phyloP scores from a whole-genome alignment of 2,329 filamentous ascomycete species.

The Alternaria brassicae region DNA sequence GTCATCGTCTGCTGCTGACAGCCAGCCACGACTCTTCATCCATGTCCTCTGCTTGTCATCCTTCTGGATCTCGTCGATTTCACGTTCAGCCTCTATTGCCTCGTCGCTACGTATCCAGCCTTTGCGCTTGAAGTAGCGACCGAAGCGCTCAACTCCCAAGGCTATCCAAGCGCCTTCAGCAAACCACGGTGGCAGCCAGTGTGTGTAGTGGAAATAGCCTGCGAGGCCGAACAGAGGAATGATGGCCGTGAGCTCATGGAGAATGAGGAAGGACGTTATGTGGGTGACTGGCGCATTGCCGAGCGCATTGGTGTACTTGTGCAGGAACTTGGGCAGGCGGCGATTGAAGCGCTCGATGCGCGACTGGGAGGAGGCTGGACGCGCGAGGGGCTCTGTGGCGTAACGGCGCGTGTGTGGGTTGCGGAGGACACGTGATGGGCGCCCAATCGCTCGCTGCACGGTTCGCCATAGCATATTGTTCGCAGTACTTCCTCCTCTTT shows the following conservation, averaged over 20 bases:
- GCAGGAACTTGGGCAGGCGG: slow-evolving; percentile 68
- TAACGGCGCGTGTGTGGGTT: slow-evolving; percentile 24
- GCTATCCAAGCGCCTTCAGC: slow-evolving; percentile 62
- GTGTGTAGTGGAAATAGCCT: slow-evolving; percentile 65
- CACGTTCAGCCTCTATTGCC: slow-evolving; percentile 53
- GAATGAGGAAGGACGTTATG: slow-evolving; percentile 81
- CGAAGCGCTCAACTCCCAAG: slow-evolving; percentile 75
- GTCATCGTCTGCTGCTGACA: slow-evolving; percentile 38
- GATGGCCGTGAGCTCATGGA: slow-evolving; percentile 88
- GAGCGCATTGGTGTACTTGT: slow-evolving; percentile 72
- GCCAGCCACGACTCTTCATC: slow-evolving; percentile 56
- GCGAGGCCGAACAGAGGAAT: slow-evolving; percentile 64
- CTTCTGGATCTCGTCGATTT: slow-evolving; percentile 18
- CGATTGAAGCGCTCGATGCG: slow-evolving; percentile 48
- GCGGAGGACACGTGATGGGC: slow-evolving; percentile 4
- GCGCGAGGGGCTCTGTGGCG: slow-evolving; percentile 22
- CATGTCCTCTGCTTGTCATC: slow-evolving; percentile 65
- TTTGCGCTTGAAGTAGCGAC: slow-evolving; percentile 77
- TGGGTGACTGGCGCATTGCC: slow-evolving; percentile 81
- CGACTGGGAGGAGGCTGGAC: slow-evolving; percentile 33
- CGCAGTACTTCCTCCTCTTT: slow-evolving; percentile 3
- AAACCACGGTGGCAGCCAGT: slow-evolving; percentile 70
- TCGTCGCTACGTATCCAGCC: slow-evolving; percentile 74
- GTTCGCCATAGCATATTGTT: slow-evolving; percentile 21
- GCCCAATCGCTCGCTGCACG: slow-evolving; percentile 6